Evolutionary conservation across 2,329 filamentous ascomycete genomes (phyloP).

Genomic region (Cyanodermella asteris): DNA sequence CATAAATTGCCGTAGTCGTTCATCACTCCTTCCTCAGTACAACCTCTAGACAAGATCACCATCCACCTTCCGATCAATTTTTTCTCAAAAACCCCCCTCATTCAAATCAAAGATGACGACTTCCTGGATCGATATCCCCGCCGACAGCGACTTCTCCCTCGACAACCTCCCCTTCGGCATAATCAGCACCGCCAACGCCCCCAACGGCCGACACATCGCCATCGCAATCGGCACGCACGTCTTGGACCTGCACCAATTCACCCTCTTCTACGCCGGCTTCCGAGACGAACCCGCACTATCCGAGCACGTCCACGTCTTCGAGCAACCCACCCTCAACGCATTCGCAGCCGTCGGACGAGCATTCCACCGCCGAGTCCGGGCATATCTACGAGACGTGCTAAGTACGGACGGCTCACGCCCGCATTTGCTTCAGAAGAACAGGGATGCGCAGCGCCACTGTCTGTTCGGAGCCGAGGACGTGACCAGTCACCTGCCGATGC

Average conservation of each 20-base stretch:
- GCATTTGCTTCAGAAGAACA: conserved; percentile 40
- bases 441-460: conserved; percentile 30
- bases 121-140: conserved; percentile 39
- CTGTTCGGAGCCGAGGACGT: conserved; percentile 38
- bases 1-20: too few species aligned
- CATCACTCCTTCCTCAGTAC: too few species aligned
- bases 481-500: conserved; percentile 49
- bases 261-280: conserved; percentile 37
- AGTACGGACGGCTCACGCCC: conserved; percentile 35
- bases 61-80: too few species aligned
- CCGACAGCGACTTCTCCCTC: conserved; percentile 46
- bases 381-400: conserved; percentile 47
- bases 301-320: conserved; percentile 39
- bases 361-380: conserved; percentile 45
- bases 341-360: conserved; percentile 52
- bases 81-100: too few species aligned
- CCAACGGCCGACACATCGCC: conserved; percentile 36
- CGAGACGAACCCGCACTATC: conserved; percentile 33
- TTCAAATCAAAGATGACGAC: conserved; percentile 15
- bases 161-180: conserved; percentile 70
- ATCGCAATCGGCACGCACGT: conserved; percentile 52
- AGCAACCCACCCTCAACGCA: conserved; percentile 42
- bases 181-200: conserved; percentile 39
- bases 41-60: too few species aligned
- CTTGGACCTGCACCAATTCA: conserved; percentile 44